phyloP scores from a whole-genome alignment of 495 filamentous ascomycete genomes.

The Penicillium verhagenii region DNA sequence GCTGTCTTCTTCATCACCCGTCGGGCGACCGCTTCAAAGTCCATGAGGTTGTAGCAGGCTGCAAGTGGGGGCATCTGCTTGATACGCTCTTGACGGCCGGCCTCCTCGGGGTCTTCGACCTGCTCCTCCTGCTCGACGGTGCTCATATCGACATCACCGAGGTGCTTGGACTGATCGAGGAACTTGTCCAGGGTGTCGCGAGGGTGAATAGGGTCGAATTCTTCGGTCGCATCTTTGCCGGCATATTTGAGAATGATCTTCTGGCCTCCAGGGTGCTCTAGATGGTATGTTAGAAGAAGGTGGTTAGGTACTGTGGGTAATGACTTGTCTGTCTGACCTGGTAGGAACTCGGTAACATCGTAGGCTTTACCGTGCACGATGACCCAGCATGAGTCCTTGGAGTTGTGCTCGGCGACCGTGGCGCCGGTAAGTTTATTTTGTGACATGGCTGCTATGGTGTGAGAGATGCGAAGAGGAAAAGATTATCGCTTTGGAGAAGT shows the following conservation, averaged over 20 bases:
- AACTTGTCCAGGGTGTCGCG: conserved; percentile 78
- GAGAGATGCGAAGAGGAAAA: background rate
- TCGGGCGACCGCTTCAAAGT: conserved; percentile 90
- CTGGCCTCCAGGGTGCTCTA: conserved; percentile 82
- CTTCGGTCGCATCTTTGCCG: conserved; percentile 79
- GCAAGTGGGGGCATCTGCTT: conserved; percentile 75
- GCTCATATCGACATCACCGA: conserved; percentile 87
- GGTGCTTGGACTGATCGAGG: conserved; percentile 79
- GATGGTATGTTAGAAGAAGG: background rate
- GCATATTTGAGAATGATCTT: conserved; percentile 82
- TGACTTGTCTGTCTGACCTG: conserved; percentile 35
- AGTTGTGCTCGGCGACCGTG: conserved; percentile 79
- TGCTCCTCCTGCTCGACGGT: conserved; percentile 76
- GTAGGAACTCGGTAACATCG: conserved; percentile 88
- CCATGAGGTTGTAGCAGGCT: conserved; percentile 91
- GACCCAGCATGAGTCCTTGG: conserved; percentile 76
- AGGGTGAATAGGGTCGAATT: conserved; percentile 92
- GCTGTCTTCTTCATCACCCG: conserved; percentile 90
- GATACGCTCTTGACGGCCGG: conserved; percentile 71
- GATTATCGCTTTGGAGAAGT: background rate
- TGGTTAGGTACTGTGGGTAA: background rate
- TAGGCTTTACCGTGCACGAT: conserved; percentile 91
- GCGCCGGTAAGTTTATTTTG: conserved; percentile 61
- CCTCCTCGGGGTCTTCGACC: conserved; percentile 72
- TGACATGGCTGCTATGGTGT: conserved; percentile 29